Conservation (phyloP, 2,329 filamentous ascomycete genomes). For the Ophidiomyces ophidiicola region DNA sequence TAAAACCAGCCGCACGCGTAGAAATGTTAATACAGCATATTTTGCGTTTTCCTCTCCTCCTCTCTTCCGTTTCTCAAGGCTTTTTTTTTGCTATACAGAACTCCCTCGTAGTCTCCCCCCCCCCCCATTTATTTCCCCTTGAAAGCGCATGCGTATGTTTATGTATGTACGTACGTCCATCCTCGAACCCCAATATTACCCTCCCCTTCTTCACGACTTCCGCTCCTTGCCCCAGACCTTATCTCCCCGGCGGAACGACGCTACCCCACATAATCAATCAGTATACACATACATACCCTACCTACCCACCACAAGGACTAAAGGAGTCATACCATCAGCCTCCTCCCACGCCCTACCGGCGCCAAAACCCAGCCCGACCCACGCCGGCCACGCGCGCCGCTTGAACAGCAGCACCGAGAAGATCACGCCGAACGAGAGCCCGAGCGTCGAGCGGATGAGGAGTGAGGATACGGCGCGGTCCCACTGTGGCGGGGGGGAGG, state of each 20-base stretch:
- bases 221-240: conserved; percentile 26
- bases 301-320: neutral
- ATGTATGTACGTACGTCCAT: no score
- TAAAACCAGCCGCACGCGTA: no score
- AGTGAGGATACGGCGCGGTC: conserved; percentile 96
- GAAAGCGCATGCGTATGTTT: no score
- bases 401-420: conserved; percentile 98
- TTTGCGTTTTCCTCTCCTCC: no score
- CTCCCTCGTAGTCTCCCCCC: no score
- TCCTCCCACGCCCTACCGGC: conserved; percentile 96
- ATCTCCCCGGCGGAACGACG: conserved; percentile 35
- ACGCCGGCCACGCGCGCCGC: conserved; percentile 95
- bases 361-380: conserved; percentile 85
- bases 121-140: no score
- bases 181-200: no score
- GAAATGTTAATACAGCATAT: no score
- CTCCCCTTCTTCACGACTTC: conserved; percentile 18
- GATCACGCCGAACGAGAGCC: conserved; percentile 92
- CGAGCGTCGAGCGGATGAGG: conserved; percentile 90
- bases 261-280: conserved; percentile 16
- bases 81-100: no score
- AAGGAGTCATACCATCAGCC: conserved; percentile 62
- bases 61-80: no score
- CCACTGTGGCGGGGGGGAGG: conserved; percentile 54
- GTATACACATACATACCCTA: neutral